Evolutionary conservation across 148 eudicot genomes (phyloP), one percentile per base, ranked within the genome.

Genomic region (Euryodendron excelsum): DNA sequence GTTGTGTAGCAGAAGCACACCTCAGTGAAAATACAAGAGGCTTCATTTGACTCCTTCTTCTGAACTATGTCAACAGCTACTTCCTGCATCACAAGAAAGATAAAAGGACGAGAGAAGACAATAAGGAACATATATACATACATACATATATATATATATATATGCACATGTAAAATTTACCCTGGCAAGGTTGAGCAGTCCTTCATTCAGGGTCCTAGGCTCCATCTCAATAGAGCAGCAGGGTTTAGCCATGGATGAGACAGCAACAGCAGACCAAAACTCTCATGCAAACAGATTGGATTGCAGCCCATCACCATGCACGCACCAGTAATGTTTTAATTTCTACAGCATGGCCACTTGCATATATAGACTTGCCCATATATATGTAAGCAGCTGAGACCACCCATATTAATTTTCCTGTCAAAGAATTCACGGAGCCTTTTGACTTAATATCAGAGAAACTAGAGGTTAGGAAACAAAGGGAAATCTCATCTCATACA

Each of bases 141-240:
- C n/a, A n/a, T n/a, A n/a, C n/a, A n/a, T n/a, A n/a, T n/a, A n/a
- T n/a, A n/a, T n/a, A n/a, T n/a, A n/a, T n/a, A n/a, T n/a, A n/a
- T n/a, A n/a, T n/a, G n/a, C n/a, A n/a, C n/a, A n/a, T n/a, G n/a
- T n/a, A 13, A 18, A 12, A 25, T 14, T 62, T 82, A 86, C 89
- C 75, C 86, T 79, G 37, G 86, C 86, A n/a, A 66, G 82, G 66
- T 34, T 62, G 77, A 86, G 37, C 23, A 79, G 85, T 21, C 85
- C 86, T 48, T 62, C 39, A 20, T 64, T 84, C 77, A 86, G 77
- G 69, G 89, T 86, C 34, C 82, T 80, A 45, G 89, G 89, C 77
- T 86, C 89, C 71, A 68, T 52, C 33, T 86, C 89, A 79, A 86
- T 86, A 33, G 86, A 56, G 65, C 89, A 83, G 69, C 86, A 84